Base-by-base conservation (phyloP, 2,329 filamentous ascomycete genomes). In the Diaporthe vexans region DNA sequence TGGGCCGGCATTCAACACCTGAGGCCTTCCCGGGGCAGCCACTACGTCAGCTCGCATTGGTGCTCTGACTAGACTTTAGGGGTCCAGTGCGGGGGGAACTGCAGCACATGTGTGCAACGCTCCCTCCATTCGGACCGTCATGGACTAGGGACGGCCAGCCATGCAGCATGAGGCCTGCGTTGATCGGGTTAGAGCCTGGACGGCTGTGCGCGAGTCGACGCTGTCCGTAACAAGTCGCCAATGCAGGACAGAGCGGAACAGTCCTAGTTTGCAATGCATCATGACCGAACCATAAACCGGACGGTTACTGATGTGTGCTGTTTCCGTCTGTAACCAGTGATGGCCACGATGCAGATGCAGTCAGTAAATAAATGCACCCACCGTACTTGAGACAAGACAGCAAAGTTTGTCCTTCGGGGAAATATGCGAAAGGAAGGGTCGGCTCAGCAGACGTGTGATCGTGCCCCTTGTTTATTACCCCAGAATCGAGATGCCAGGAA, bases 31-130 rank as follows among this genome's bases (percentile, higher is more conserved):
- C 46, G 63, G 29, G 4, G 21, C n/a, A 33, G n/a, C 46, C 17
- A 51, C 61, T 68, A 68, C 63, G 63, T 68, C 63, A 68, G 63
- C 46, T 40, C 46, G 63, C 63, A 68, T 52, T 54, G 63, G 63
- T 46, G 63, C 21, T 51, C n/a, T 26, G 43, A 8, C 33, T 40
- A 52, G 63, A 40, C 13, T 63, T 61, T 52, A 59, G 58, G 70
- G 70, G 70, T 72, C 58, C 70, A 72, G 29, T 72, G 70, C 70
- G 70, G 70, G 70, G 70, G 24, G 24, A 13, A 51, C 29, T 65
- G 43, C 43, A 51, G 26, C 40, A 35, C 15, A 15, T 37, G 29
- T 52, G 35, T 52, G 61, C 61, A 52, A 52, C 61, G 46, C 61
- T 24, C 46, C 29, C 9, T 29, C 46, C 9, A 37, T 67, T 52